Evolutionary conservation across 1,284 basidiomycete genomes (phyloP).

Genomic region (Irpex sp.): DNA sequence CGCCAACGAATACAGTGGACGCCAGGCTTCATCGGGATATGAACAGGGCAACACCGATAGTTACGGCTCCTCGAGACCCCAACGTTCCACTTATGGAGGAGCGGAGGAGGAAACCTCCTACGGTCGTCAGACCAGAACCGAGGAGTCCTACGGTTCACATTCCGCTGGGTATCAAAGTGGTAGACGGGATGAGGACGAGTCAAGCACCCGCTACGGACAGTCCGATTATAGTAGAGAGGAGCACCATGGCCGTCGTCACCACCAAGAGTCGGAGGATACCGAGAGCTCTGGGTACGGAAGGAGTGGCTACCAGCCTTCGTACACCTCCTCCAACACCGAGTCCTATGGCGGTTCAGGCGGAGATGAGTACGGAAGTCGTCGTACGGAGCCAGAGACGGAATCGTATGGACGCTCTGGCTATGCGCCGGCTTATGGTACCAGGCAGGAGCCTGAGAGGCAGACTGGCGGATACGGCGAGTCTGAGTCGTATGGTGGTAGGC

Average conservation of each 20-base stretch:
- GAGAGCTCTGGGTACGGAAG: background rate
- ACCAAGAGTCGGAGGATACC: background rate
- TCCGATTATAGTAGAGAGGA: constrained; percentile 9
- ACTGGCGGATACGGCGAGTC: constrained; percentile 5
- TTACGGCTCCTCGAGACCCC: background rate
- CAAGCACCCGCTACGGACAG: constrained; percentile 7
- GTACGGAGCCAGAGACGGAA: background rate
- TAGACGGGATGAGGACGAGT: constrained; percentile 5
- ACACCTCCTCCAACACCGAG: background rate
- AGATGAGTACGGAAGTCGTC: background rate
- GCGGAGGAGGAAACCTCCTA: constrained; percentile 2
- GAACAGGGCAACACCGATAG: background rate
- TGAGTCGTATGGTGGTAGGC: background rate
- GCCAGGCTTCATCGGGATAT: background rate
- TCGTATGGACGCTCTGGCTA: constrained; percentile 1
- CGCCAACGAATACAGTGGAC: background rate
- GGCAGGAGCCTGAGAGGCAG: constrained; percentile 8
- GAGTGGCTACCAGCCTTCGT: constrained; percentile 9
- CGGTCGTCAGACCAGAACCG: background rate
- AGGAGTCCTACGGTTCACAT: background rate
- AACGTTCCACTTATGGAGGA: background rate
- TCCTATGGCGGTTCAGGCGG: background rate
- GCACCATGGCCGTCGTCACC: background rate
- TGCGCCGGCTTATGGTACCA: constrained; percentile 6
- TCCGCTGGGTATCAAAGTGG: background rate